Percentiles rank a stretch among this genome's conserved stretches.
Conservation (phyloP, 1,139 yeast species). For the Kurtzmaniella quercitrusa region DNA sequence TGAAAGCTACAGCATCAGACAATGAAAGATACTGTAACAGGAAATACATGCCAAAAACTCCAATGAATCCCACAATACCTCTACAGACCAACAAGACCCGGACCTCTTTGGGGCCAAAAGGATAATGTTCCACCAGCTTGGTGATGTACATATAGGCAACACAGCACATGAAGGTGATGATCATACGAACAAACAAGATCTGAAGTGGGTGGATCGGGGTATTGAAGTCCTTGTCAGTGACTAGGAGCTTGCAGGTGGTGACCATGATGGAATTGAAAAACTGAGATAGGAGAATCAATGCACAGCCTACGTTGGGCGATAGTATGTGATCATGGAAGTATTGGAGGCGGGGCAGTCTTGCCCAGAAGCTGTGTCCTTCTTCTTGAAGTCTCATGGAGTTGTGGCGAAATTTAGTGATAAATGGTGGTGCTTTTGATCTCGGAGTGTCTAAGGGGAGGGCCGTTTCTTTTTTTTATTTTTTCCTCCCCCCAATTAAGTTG, state of each 20-base stretch:
- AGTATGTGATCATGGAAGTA: conserved; percentile 8
- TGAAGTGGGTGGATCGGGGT: conserved; percentile 72
- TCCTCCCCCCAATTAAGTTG: not conserved
- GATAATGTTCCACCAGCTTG: conserved; percentile 52
- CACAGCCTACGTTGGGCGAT: conserved; percentile 31
- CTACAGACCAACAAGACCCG: conserved; percentile 56
- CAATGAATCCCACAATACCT: conserved; percentile 73
- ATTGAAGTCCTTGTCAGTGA: conserved; percentile 52
- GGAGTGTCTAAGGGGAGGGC: not conserved
- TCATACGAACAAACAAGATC: conserved; percentile 73
- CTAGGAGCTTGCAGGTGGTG: conserved; percentile 66
- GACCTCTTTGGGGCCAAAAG: conserved; percentile 65
- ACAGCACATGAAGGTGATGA: conserved; percentile 60
- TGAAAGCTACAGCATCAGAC: conserved; percentile 73
- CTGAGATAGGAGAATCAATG: conserved; percentile 52
- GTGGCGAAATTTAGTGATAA: not conserved
- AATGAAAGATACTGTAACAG: conserved; percentile 70
- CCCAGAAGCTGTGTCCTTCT: not conserved
- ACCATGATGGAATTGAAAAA: conserved; percentile 76
- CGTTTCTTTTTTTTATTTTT: not conserved
- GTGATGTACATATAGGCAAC: conserved; percentile 49
- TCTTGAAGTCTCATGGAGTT: not conserved
- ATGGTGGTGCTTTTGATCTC: too few relatives aligned
- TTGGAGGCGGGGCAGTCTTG: not conserved
- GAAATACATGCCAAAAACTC: conserved; percentile 73